Conservation (phyloP, 1,284 basidiomycete species). For the Sporisorium reilianum region DNA sequence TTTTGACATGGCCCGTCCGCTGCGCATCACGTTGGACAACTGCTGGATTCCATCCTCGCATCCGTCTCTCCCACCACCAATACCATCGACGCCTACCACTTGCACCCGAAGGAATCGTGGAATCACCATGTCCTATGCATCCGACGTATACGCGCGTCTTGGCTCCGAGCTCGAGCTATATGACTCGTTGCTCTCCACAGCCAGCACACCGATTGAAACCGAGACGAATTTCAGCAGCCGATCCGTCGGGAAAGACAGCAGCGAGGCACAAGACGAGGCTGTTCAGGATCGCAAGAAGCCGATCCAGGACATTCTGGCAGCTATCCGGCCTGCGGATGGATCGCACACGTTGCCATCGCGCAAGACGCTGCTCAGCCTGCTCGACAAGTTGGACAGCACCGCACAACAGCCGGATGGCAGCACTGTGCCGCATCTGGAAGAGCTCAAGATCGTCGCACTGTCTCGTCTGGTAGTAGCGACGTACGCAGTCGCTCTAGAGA, state of each 20-base stretch:
- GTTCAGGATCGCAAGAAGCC: slow-evolving; percentile 28
- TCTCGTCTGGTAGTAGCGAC: slow-evolving; percentile 53
- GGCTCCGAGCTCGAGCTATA: slow-evolving; percentile 48
- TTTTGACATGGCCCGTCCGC: slow-evolving; percentile 17
- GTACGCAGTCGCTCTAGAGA: slow-evolving; percentile 52
- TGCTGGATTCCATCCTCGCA: neutral
- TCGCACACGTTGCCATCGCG: slow-evolving; percentile 26
- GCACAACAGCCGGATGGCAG: slow-evolving; percentile 17
- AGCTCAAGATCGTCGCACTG: slow-evolving; percentile 43
- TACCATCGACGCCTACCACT: neutral
- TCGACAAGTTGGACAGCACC: slow-evolving; percentile 31
- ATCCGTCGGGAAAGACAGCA: slow-evolving; percentile 4
- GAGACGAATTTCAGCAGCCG: slow-evolving; percentile 6
- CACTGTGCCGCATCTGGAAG: slow-evolving; percentile 20
- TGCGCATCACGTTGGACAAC: too few relatives aligned
- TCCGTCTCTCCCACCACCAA: neutral
- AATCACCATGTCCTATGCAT: slow-evolving; percentile 38
- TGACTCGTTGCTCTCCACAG: slow-evolving; percentile 44
- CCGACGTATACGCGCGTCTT: slow-evolving; percentile 38
- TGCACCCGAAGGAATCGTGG: neutral
- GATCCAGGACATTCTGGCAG: slow-evolving; percentile 27
- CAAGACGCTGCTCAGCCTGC: slow-evolving; percentile 37
- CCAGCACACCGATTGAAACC: slow-evolving; percentile 27
- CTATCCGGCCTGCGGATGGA: slow-evolving; percentile 33
- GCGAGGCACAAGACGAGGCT: slow-evolving; percentile 10